Evolutionary conservation across 1,284 basidiomycete species (phyloP).

Genomic region (Farysia itapuensis): DNA sequence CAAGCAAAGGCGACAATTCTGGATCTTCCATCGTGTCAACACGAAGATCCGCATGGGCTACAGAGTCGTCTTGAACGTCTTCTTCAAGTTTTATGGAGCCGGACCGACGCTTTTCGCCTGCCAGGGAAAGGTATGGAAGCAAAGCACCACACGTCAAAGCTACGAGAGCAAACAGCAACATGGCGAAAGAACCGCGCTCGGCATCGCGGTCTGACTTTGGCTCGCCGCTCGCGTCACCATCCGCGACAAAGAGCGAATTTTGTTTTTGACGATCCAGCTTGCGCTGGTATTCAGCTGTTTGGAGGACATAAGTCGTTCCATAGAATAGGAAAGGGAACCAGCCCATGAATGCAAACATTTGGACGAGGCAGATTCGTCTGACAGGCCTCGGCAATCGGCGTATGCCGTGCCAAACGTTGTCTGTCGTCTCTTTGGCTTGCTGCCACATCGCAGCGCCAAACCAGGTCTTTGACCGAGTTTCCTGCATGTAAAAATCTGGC

Average conservation of each 20-base stretch:
- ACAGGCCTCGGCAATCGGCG: conserved; percentile 50
- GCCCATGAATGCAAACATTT: conserved; percentile 87
- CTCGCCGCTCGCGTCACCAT: neutral
- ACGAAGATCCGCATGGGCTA: conserved; percentile 1
- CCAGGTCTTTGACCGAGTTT: neutral
- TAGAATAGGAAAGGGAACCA: conserved; percentile 63
- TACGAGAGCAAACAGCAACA: conserved; percentile 52
- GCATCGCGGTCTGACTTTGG: conserved; percentile 30
- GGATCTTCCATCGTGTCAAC: conserved; percentile 3
- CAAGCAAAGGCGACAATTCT: conserved; percentile 3
- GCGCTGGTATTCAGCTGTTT: conserved; percentile 76
- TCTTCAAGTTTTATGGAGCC: neutral
- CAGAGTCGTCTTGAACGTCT: neutral
- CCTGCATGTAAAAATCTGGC: neutral
- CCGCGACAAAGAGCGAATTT: neutral
- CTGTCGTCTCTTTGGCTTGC: conserved; percentile 6
- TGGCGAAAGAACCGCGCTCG: conserved; percentile 48
- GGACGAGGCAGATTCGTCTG: conserved; percentile 70
- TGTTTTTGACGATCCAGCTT: conserved; percentile 64
- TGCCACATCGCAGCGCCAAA: neutral
- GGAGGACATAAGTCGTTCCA: conserved; percentile 85
- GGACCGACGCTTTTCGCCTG: conserved; percentile 11
- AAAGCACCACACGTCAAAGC: conserved; percentile 37
- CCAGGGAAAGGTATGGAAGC: conserved; percentile 47
- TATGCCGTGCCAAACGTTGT: conserved; percentile 43